Conservation (phyloP, 306 rosid genomes). For the Acacia crassicarpa region DNA sequence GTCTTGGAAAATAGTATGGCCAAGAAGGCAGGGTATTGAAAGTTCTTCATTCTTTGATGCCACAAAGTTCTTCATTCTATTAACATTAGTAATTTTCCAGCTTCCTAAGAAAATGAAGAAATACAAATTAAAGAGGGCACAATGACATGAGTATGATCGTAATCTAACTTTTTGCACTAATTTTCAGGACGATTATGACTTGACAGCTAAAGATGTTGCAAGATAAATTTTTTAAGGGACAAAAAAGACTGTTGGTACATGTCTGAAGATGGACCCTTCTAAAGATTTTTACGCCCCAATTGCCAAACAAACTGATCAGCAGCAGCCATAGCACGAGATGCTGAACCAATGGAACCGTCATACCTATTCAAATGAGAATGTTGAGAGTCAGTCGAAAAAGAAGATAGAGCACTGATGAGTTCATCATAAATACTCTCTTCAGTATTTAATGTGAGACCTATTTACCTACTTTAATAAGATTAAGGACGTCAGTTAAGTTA, state of each 20-base stretch:
- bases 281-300: constrained; percentile 68
- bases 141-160: constrained; percentile 1
- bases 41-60: not conserved
- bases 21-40: not conserved
- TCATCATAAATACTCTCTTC: not conserved
- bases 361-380: constrained; percentile 54
- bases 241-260: not conserved
- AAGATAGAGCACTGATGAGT: not conserved
- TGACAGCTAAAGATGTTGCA: not conserved
- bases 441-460: no score
- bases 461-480: no score
- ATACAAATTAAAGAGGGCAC: not conserved
- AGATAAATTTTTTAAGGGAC: not conserved
- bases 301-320: constrained; percentile 80
- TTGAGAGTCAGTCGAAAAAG: not conserved
- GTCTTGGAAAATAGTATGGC: not conserved
- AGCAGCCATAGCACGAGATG: constrained; percentile 92
- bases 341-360: constrained; percentile 87
- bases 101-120: not conserved
- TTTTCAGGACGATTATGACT: not conserved
- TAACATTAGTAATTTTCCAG: not conserved
- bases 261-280: constrained; percentile 21
- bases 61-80: not conserved
- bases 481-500: no score
- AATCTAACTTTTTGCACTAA: not conserved